phyloP scores from a whole-genome alignment of 352 stramenopile species.

The Globisporangium mamillatum region DNA sequence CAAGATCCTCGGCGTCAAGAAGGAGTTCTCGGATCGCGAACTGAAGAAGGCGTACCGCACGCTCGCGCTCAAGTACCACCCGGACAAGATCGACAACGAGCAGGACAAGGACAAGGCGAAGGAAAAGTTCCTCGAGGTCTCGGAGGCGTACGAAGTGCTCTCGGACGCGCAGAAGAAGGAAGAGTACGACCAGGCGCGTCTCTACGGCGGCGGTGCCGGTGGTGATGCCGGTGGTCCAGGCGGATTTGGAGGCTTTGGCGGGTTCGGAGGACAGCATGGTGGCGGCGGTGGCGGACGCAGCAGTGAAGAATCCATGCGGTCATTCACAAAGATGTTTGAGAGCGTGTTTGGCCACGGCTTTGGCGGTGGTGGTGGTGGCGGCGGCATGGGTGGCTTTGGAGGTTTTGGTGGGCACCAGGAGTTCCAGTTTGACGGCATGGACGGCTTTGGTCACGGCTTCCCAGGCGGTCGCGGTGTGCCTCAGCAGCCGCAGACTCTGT shows the following conservation, averaged over 20 bases:
- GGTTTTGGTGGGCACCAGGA: slow-evolving; percentile 46
- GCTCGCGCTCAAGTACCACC: slow-evolving; percentile 88
- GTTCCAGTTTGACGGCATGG: slow-evolving; percentile 80
- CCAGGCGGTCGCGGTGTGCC: slow-evolving; percentile 15
- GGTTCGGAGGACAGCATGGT: slow-evolving; percentile 8
- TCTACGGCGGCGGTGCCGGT: slow-evolving; percentile 25
- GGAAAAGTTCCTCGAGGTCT: slow-evolving; percentile 91
- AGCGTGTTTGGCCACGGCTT: slow-evolving; percentile 78
- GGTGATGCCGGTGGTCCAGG: slow-evolving; percentile 6
- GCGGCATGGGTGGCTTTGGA: slow-evolving; percentile 27
- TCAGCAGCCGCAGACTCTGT: slow-evolving; percentile 43
- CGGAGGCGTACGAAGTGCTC: slow-evolving; percentile 91
- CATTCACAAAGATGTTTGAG: slow-evolving; percentile 88
- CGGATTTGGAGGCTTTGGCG: slow-evolving; percentile 27
- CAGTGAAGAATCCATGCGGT: slow-evolving; percentile 59
- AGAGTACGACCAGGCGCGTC: slow-evolving; percentile 86
- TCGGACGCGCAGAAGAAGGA: slow-evolving; percentile 86
- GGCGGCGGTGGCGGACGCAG: slow-evolving; percentile 28
- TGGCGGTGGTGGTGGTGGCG: slow-evolving; percentile 23
- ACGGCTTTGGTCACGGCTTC: slow-evolving; percentile 62
- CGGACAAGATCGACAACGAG: slow-evolving; percentile 83
- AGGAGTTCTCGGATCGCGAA: slow-evolving; percentile 70
- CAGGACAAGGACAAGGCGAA: slow-evolving; percentile 84
- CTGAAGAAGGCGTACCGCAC: slow-evolving; percentile 88
- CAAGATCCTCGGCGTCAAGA: slow-evolving; percentile 72